phyloP scores from a whole-genome alignment of 2,329 filamentous ascomycete genomes.

The Fusarium austroafricanum region DNA sequence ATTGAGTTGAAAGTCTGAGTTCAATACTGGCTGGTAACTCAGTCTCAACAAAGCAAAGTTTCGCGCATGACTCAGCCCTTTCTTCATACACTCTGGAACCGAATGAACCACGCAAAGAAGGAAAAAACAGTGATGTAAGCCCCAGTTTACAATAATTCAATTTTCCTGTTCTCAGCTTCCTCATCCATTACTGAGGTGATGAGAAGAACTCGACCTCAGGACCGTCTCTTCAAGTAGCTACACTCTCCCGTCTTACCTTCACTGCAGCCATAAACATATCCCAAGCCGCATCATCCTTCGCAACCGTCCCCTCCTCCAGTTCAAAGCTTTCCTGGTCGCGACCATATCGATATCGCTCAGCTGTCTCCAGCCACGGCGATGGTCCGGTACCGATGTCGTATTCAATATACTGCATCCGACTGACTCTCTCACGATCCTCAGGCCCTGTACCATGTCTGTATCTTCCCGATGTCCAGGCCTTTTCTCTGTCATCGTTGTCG shows the following conservation, averaged over 20 bases:
- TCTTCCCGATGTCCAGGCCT: not conserved
- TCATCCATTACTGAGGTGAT: too few species aligned
- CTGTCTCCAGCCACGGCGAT: not conserved
- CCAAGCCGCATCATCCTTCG: conserved; percentile 17
- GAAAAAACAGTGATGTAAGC: too few species aligned
- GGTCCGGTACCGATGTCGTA: not conserved
- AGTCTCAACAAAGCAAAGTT: not conserved
- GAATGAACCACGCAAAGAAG: too few species aligned
- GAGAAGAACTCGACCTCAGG: too few species aligned
- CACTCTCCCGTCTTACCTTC: conserved; percentile 8
- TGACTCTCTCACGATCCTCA: accelerated
- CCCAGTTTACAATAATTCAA: too few species aligned
- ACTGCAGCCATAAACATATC: not conserved
- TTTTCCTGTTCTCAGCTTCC: too few species aligned
- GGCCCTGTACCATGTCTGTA: conserved; percentile 4
- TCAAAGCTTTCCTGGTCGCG: not conserved
- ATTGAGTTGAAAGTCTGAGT: too few species aligned
- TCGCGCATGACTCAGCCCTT: too few species aligned
- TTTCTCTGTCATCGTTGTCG: accelerated
- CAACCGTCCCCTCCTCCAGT: conserved; percentile 10
- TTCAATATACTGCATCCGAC: conserved; percentile 14
- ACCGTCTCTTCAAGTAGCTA: conserved; percentile 35
- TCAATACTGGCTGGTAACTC: too few species aligned
- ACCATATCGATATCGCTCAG: accelerated
- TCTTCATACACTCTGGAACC: too few species aligned